A percentile compares a stretch with the other conserved stretches of the same genome.
phyloP scores from a whole-genome alignment of 2,329 filamentous ascomycete genomes.

The Cadophora malorum region DNA sequence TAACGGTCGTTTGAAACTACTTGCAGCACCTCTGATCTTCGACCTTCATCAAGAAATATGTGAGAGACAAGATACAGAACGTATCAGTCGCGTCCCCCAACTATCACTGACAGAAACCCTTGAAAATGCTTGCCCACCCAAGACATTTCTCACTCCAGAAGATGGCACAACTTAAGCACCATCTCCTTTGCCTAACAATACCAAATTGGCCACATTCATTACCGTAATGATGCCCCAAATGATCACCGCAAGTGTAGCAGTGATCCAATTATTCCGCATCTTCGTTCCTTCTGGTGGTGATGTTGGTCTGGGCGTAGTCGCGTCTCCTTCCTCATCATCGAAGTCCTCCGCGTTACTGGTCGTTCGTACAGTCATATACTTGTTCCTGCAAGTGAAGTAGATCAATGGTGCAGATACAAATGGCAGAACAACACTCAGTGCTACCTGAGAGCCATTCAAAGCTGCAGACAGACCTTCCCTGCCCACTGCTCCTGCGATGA shows the following conservation, averaged over 20 bases:
- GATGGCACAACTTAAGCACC: constrained; percentile 17
- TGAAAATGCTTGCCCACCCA: constrained; percentile 12
- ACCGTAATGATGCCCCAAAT: constrained; percentile 78
- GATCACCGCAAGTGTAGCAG: constrained; percentile 60
- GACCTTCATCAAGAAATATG: not conserved
- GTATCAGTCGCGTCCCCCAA: not conserved
- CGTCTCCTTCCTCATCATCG: constrained; percentile 42
- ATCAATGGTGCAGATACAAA: constrained; percentile 85
- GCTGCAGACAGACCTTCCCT: constrained; percentile 72
- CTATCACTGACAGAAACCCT: not conserved
- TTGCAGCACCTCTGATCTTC: not conserved
- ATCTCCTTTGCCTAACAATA: constrained; percentile 60
- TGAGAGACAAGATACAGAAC: not conserved
- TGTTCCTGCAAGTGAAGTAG: constrained; percentile 80
- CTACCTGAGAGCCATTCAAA: constrained; percentile 79
- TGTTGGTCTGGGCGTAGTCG: constrained; percentile 4
- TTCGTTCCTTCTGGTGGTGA: constrained; percentile 33
- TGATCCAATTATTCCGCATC: constrained; percentile 77
- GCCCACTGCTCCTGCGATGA: constrained; percentile 82
- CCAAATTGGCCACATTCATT: constrained; percentile 81
- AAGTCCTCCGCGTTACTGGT: constrained; percentile 18
- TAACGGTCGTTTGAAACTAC: not conserved
- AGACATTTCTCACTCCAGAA: not conserved
- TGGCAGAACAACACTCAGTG: constrained; percentile 77
- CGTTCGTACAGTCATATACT: constrained; percentile 70